phyloP scores from a whole-genome alignment of 2,329 filamentous ascomycete genomes.

The Epicoccum sorghinum region DNA sequence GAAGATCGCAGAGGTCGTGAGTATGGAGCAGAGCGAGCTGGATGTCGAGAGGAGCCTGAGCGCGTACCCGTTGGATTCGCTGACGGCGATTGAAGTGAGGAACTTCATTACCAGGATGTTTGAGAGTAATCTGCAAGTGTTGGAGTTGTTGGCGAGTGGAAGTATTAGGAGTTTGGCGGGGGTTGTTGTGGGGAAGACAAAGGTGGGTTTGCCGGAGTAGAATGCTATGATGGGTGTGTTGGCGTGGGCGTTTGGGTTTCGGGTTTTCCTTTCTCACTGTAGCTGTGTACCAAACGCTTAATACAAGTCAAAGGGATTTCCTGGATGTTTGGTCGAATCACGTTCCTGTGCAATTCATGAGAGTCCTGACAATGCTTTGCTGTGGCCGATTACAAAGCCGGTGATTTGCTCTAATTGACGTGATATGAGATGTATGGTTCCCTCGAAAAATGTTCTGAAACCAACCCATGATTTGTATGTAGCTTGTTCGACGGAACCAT shows the following conservation, averaged over 20 bases:
- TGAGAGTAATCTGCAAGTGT: constrained; percentile 60
- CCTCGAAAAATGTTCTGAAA: too few relatives aligned
- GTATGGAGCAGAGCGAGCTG: constrained; percentile 33
- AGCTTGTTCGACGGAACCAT: too few relatives aligned
- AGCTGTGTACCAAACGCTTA: too few relatives aligned
- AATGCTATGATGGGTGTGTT: neutral
- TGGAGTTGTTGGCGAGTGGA: constrained; percentile 59
- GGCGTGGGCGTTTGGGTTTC: neutral
- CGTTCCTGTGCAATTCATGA: too few relatives aligned
- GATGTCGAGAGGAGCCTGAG: constrained; percentile 29
- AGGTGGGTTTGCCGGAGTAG: neutral
- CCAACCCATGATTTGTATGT: too few relatives aligned
- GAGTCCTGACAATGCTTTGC: too few relatives aligned
- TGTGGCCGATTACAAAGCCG: too few relatives aligned
- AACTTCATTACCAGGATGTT: constrained; percentile 47
- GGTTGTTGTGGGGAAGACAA: constrained; percentile 4
- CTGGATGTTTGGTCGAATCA: too few relatives aligned
- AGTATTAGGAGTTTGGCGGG: constrained; percentile 3
- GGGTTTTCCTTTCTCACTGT: too few relatives aligned
- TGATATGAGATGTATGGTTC: too few relatives aligned
- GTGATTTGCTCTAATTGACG: too few relatives aligned
- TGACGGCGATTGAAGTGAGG: constrained; percentile 41
- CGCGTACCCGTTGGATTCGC: constrained; percentile 34
- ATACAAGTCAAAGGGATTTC: too few relatives aligned
- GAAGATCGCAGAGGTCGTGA: constrained; percentile 35